phyloP scores from a whole-genome alignment of 257 asterid species.

The Catharanthus roseus region DNA sequence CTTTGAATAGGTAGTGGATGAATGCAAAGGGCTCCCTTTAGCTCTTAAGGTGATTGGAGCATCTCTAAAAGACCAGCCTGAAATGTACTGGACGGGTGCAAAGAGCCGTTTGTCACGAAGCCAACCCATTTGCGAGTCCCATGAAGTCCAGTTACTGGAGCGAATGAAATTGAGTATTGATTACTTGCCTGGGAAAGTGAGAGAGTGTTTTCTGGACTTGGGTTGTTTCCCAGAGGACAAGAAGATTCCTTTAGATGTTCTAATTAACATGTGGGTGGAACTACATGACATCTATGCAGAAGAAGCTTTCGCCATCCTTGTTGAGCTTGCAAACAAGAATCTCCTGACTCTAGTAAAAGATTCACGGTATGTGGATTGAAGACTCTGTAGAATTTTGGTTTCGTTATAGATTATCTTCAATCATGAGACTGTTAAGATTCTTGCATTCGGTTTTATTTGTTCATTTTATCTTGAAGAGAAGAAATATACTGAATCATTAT shows the following conservation, averaged over 20 bases:
- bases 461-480: background rate
- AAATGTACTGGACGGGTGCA: constrained; percentile 76
- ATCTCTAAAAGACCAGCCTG: constrained; percentile 73
- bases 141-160: constrained; percentile 64
- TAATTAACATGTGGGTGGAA: constrained; percentile 92
- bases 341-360: constrained; percentile 76
- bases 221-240: constrained; percentile 88
- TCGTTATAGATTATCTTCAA: background rate
- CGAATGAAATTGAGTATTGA: constrained; percentile 84
- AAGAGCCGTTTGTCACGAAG: constrained; percentile 62
- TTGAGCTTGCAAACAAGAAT: constrained; percentile 80
- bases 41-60: constrained; percentile 92
- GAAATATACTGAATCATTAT: background rate
- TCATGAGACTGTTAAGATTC: background rate
- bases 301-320: constrained; percentile 79
- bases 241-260: constrained; percentile 77
- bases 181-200: constrained; percentile 54
- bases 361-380: constrained; percentile 45
- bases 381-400: background rate
- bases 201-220: constrained; percentile 81
- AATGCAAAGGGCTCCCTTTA: constrained; percentile 85
- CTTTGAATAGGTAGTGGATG: constrained; percentile 55
- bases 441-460: background rate
- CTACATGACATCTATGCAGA: constrained; percentile 73
- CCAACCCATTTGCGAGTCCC: constrained; percentile 75